phyloP scores from a whole-genome alignment of 768 basidiomycete genomes.

The Agrocybe pediades region DNA sequence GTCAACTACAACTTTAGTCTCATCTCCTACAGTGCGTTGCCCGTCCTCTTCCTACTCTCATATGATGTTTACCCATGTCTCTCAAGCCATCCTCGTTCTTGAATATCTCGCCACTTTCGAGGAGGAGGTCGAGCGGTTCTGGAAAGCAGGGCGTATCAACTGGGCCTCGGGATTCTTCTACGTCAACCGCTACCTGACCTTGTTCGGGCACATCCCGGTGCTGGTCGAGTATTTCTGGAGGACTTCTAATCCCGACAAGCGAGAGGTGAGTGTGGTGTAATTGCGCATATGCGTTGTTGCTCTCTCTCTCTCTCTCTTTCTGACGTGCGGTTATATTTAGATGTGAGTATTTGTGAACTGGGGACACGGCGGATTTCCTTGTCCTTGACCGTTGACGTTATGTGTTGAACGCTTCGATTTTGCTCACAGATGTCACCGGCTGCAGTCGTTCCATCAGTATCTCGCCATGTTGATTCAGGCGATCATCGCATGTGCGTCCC shows the following conservation, averaged over 20 bases:
- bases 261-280: conserved; percentile 22
- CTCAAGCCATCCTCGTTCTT: conserved; percentile 41
- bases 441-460: conserved; percentile 38
- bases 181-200: conserved; percentile 41
- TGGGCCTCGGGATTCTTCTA: conserved; percentile 40
- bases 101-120: conserved; percentile 48
- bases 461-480: conserved; percentile 34
- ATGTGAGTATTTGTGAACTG: too few species aligned
- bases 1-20: conserved; percentile 22
- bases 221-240: conserved; percentile 34
- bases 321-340: not conserved
- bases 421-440: conserved; percentile 27
- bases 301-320: not conserved
- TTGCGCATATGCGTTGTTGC: not conserved
- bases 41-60: not conserved
- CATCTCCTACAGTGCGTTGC: conserved; percentile 27
- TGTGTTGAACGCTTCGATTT: not conserved
- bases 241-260: conserved; percentile 25
- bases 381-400: not conserved
- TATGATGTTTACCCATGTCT: not conserved
- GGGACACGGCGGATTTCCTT: too few species aligned
- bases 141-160: conserved; percentile 40
- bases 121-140: conserved; percentile 44
- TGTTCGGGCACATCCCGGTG: conserved; percentile 40
- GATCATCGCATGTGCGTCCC: conserved; percentile 31